Evolutionary conservation across 2,329 filamentous ascomycete genomes (phyloP), one percentile per base, ranked within the genome.

Genomic region (Curvularia sp.): DNA sequence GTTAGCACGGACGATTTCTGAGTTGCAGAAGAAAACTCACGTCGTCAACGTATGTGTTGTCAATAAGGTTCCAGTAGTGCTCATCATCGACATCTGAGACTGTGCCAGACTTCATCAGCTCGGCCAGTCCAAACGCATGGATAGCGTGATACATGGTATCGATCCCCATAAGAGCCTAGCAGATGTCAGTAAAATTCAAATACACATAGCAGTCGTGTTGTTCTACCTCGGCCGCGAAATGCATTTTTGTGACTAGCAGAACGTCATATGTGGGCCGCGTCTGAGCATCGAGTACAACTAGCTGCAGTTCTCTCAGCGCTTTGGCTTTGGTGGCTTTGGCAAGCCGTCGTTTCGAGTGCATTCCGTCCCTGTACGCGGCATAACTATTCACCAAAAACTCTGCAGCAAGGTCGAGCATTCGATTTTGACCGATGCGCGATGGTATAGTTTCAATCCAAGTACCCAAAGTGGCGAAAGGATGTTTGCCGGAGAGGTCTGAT

Each of bases 1-100:
- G 41, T 72, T 5, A 71, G 38, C 10, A 15, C 34, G 2, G 27
- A 12, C 8, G 12, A 8, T 3, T 4, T 18, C 9, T 8, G 43
- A 15, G 15, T 28, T 28, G 10, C 12, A 28, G 18, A 19, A 59
- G 34, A 25, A 25, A 25, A 63, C 67, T 61, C 49, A 74, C 73
- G 34, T 75, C 73, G n/a, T 75, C 73, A 7, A 70, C 62, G 21
- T 75, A 75, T 2, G 71, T 70, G 41, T 72, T 70, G 21, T 75
- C 71, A n/a, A 75, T 60, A 2, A 74, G 53, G 46, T 66, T 68
- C 67, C 68, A 75, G 45, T 62, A 72, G 45, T 74, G 66, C 19
- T 73, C 66, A 12, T 69, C 61, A 47, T 74, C 73, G 4, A 68
- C 49, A 9, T 60, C 64, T 9, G 61, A 58, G 15, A 68, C 55